These are phyloP conservation scores for Croton setiger DNA, from an alignment of 441 rosid species.

Conservation along the genomic window DNA sequence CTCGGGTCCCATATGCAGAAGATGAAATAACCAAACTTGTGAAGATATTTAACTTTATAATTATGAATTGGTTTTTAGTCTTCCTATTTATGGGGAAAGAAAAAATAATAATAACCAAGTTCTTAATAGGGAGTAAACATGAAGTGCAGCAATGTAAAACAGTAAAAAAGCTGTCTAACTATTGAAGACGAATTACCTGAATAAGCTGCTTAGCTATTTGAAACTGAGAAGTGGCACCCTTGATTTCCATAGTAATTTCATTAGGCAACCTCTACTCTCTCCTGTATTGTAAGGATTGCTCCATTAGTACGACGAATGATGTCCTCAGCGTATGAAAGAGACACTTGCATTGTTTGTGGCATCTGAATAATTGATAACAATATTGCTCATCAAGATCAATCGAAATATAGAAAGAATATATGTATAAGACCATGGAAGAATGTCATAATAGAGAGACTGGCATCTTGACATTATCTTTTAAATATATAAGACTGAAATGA, in stretches of 20 bases:
- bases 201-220: constrained; percentile 55
- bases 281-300: constrained; percentile 45
- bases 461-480: neutral
- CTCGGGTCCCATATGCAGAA: neutral
- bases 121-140: neutral
- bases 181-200: constrained; percentile 30
- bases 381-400: neutral
- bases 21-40: neutral
- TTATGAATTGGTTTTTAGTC: neutral
- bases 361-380: constrained; percentile 28
- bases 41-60: neutral
- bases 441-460: too few species aligned
- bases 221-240: constrained; percentile 50
- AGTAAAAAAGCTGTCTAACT: neutral
- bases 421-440: neutral
- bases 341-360: constrained; percentile 19
- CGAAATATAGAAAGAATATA: neutral
- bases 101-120: neutral
- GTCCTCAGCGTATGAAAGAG: too few species aligned
- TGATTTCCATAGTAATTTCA: constrained; percentile 55
- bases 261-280: constrained; percentile 49
- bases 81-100: neutral
- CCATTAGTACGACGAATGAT: constrained; percentile 44
- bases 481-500: neutral
- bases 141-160: neutral